A percentile compares a stretch with the other conserved stretches of the same genome.
Evolutionary conservation across 345 rosid genomes (phyloP).

Genomic region (Salix viminalis): DNA sequence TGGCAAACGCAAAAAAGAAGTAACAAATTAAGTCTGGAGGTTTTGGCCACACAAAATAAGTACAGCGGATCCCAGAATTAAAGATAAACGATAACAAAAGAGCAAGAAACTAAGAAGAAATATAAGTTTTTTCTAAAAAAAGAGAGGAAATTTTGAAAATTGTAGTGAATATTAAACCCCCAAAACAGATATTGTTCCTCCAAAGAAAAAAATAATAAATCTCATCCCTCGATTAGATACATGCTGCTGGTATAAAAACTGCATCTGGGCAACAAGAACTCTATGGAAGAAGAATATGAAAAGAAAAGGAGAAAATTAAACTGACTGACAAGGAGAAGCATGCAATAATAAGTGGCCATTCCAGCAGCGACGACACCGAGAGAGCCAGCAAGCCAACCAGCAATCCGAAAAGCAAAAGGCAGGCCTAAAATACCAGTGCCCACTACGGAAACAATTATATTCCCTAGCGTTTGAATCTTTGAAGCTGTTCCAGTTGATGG

Average conservation of each 20-base stretch:
- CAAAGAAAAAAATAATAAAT: too few relatives aligned
- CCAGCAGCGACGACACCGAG: conserved; percentile 61
- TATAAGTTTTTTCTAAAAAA: background rate
- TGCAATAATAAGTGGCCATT: conserved; percentile 73
- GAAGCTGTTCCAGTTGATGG: conserved; percentile 49
- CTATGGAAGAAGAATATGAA: background rate
- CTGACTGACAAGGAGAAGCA: conserved; percentile 80
- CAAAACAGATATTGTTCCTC: background rate
- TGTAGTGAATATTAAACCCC: background rate
- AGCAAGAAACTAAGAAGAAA: background rate
- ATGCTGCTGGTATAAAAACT: background rate
- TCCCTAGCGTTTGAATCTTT: conserved; percentile 71
- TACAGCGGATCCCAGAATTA: background rate
- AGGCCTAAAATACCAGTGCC: conserved; percentile 93
- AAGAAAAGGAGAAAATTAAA: background rate
- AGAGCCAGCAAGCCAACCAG: conserved; percentile 86
- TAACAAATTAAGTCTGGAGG: too few relatives aligned
- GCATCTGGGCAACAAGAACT: background rate
- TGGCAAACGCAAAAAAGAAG: too few relatives aligned
- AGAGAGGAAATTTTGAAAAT: background rate
- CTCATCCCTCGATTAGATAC: background rate
- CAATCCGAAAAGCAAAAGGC: conserved; percentile 77
- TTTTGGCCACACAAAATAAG: background rate
- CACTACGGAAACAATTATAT: conserved; percentile 79
- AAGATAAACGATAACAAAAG: background rate